Evolutionary conservation across 192 early-diverging fungal genomes (phyloP).

Genomic region (Helicostylum pulchrum): DNA sequence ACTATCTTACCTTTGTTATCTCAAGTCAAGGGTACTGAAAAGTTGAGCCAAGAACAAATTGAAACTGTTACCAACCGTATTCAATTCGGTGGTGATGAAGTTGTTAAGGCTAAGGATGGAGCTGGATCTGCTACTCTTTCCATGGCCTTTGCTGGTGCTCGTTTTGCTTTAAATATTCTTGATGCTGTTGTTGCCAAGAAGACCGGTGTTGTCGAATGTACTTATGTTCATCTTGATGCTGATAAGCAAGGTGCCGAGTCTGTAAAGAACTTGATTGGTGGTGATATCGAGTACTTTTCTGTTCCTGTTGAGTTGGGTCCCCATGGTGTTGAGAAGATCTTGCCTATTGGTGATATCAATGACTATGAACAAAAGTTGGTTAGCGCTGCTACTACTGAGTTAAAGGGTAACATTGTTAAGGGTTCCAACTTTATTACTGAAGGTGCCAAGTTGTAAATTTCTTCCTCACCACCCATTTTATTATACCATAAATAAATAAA

Average conservation of each 20-base stretch:
- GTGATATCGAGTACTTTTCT: conserved; percentile 74
- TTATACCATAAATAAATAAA: background rate
- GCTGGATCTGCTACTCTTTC: conserved; percentile 87
- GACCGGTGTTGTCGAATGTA: conserved; percentile 85
- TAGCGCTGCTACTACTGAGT: conserved; percentile 79
- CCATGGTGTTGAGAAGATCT: conserved; percentile 88
- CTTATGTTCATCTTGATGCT: conserved; percentile 77
- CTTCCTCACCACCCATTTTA: too few species aligned
- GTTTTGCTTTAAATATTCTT: conserved; percentile 90
- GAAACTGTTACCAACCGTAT: conserved; percentile 92
- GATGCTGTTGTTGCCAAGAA: conserved; percentile 70
- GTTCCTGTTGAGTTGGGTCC: conserved; percentile 74
- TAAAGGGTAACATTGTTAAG: conserved; percentile 92
- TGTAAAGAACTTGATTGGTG: conserved; percentile 35
- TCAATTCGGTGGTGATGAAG: conserved; percentile 99
- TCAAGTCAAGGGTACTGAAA: conserved; percentile 51
- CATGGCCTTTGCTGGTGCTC: conserved; percentile 89
- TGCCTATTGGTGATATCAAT: conserved; percentile 71
- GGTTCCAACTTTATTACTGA: conserved; percentile 49
- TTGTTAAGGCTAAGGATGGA: conserved; percentile 99
- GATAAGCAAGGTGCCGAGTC: conserved; percentile 7
- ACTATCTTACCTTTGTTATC: conserved; percentile 97
- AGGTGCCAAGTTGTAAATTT: conserved; percentile 18
- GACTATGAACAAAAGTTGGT: conserved; percentile 87
- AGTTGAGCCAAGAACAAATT: conserved; percentile 82